phyloP scores from a whole-genome alignment of 176 grass and related monocot genomes.

The Dactylis glomerata region DNA sequence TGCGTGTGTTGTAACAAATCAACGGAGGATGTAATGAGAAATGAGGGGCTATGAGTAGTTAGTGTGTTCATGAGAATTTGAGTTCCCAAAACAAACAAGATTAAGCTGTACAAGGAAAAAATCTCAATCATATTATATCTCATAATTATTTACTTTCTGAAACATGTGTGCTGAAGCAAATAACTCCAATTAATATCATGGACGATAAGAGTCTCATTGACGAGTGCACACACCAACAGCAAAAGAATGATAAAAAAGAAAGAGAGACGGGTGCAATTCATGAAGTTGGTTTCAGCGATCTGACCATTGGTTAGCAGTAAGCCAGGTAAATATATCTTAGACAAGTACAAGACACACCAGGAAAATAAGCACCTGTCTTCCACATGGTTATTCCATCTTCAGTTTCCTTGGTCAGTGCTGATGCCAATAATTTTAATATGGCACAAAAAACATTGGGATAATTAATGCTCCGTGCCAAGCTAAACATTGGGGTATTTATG shows the following conservation, averaged over 20 bases:
- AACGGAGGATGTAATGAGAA: neutral
- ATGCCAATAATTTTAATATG: neutral
- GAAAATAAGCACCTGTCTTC: neutral
- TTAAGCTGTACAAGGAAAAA: neutral
- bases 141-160: neutral
- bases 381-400: neutral
- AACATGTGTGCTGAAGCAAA: neutral
- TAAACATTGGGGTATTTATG: too few relatives aligned
- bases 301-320: slow-evolving; percentile 45
- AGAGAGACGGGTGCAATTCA: slow-evolving; percentile 39
- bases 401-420: neutral
- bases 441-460: neutral
- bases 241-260: slow-evolving; percentile 9
- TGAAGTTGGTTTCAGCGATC: slow-evolving; percentile 65
- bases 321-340: neutral
- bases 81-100: neutral
- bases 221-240: slow-evolving; percentile 20
- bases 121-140: too few relatives aligned
- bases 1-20: neutral
- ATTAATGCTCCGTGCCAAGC: neutral
- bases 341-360: neutral
- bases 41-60: neutral
- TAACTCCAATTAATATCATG: neutral
- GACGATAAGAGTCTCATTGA: slow-evolving; percentile 37
- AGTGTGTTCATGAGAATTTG: neutral